Evolutionary conservation across 148 eudicot species (phyloP), one percentile per base, ranked within the genome.

Genomic region (Salicornia ramosissima): DNA sequence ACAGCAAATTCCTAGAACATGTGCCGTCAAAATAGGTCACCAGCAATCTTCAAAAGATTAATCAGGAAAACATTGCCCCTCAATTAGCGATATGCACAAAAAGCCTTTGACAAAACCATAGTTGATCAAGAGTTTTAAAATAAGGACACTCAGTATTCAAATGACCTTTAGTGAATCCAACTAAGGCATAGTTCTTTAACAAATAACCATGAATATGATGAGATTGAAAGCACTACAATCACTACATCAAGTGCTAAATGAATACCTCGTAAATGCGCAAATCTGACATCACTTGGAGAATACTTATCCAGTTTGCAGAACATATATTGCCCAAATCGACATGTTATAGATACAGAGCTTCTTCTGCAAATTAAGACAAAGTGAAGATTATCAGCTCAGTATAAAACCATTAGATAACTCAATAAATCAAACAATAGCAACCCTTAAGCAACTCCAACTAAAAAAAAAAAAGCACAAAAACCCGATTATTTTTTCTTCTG

Each of bases 191-290:
- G 10, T 21, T 22, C 4, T 5, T 22, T 18, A 29, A 6, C 42
- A 47, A 47, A 10, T 24, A 65, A 45, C 30, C 54, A 45, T 25
- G 10, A 49, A 68, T 43, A 39, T 29, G n/a, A 29, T 9, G 3
- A 3, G 25, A 14, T 43, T n/a, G 18, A 2, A 9, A 42, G 25
- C 22, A 10, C 19, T 50, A 49, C 9, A 25, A 36, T 36, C 40
- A 36, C 8, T 36, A 3, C 8, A 36, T 3, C 8, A 36, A 8
- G 4, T 3, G 8, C 8, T 36, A 36, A 49, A 50, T 51, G 6
- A 36, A 34, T 78, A 91, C 97, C 97, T 85, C 89, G 69, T 83
- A 85, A 73, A 82, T 72, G 28, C 83, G 76, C 80, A 69, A 82
- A 75, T 86, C 83, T 50, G 89, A 82, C 97, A 90, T 90, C 81